Base-by-base conservation (phyloP, 2,329 filamentous ascomycete species). In the Scedosporium boydii region DNA sequence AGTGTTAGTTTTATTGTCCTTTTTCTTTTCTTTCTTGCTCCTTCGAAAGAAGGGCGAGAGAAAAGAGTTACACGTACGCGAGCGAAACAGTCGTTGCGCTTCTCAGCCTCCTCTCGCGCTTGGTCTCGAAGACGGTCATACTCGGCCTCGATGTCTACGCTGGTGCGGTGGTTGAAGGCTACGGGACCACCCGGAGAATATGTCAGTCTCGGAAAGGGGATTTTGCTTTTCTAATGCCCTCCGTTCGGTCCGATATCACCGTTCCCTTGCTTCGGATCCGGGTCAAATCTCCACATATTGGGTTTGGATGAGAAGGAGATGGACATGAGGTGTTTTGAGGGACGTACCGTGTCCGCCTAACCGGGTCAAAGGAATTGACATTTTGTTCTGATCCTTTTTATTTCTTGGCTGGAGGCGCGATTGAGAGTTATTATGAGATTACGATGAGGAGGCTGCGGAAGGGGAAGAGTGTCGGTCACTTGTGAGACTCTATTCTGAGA, bases 111-210 rank as follows among this genome's bases (percentile, higher is more conserved):
- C 69, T 86, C 81, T 66, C 90, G 87, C 18, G 93, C 95, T 18
- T 93, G 82, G 68, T 88, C 87, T 70, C 95, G 91, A 55, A 98
- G 83, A 61, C 91, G 89, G 73, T 98, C 93, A 76, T 98, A 98
- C 77, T 98, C 93, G 68, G 82, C 85, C 79, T 98, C 93, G 62
- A 85, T 80, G 64, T 87, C 82, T 68, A 78, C 78, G 71, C 84
- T 85, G 67, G 87, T 80, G 64, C 81, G 82, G 73, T 91, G 87
- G 75, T 87, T 90, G 79, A 93, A 91, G 75, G 88, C 90, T 93
- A 53, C 21, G 48, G 48, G 6, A 46, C 16, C 44, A 46, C 44
- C 44, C 44, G 44, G 16, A 46, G 44, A 34, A 34, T 34, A 34
- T 34, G 29, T 34, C 29, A 34, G 29, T 34, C 29, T 34, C 29